Base-by-base conservation (phyloP, 2,329 filamentous ascomycete species). In the Colletotrichum tanaceti region DNA sequence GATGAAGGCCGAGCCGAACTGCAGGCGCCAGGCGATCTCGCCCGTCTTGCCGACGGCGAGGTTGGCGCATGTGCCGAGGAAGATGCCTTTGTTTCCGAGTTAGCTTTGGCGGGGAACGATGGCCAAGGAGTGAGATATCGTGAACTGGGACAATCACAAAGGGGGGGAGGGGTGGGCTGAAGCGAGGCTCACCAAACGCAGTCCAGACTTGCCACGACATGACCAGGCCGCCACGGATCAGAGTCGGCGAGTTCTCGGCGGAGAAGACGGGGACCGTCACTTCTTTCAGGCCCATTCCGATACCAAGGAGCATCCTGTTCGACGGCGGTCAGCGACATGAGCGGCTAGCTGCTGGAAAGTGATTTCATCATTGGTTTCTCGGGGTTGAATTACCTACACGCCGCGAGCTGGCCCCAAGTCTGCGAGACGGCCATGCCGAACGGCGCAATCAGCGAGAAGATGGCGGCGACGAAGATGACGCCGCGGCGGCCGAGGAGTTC, bases 61-160 rank as follows among this genome's bases (percentile, higher is more conserved):
- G 73, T 91, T 92, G 70, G 89, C 89, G 66, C 83, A 86, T 63
- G 86, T 89, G 11, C 90, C 91, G 22, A 91, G 80, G 76, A 91
- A 89, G 73, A 92, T 91, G 47, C 87, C 87, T 73, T 73, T 5
- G 47, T n/a, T 28, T 4, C 28, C 4, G 54, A 47, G 66, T 24
- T 68, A 46, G 18, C 24, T 35, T 20, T n/a, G n/a, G 28, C 11
- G 7, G 18, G 10, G 16, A 2, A 35, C n/a, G n/a, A n/a, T n/a
- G n/a, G n/a, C n/a, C n/a, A n/a, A n/a, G n/a, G n/a, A n/a, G n/a
- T n/a, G n/a, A n/a, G n/a, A n/a, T n/a, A n/a, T n/a, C n/a, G n/a
- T n/a, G n/a, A n/a, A n/a, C n/a, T n/a, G n/a, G n/a, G n/a, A n/a
- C n/a, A n/a, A n/a, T n/a, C n/a, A n/a, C n/a, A n/a, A n/a, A n/a